Percentiles rank a stretch among this genome's conserved stretches.
Conservation (phyloP, 352 stramenopile genomes). For the Globisporangium nunn region DNA sequence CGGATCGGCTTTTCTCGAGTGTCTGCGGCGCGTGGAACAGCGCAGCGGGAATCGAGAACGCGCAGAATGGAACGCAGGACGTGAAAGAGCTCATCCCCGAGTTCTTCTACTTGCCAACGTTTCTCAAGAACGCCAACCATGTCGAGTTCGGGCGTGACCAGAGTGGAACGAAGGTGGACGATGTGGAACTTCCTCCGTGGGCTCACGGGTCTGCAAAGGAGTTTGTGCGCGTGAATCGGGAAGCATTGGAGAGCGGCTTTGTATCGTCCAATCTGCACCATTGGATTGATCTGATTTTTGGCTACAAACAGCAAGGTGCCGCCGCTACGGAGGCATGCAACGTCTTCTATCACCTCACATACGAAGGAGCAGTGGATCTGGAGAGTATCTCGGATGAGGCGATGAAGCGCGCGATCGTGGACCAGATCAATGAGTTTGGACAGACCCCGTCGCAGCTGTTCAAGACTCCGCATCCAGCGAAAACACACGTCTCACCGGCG, state of each 20-base stretch:
- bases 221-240: conserved; percentile 94
- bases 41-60: conserved; percentile 47
- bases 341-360: conserved; percentile 98
- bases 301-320: conserved; percentile 92
- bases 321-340: conserved; percentile 93
- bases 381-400: conserved; percentile 65
- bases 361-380: conserved; percentile 96
- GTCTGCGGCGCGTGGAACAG: conserved; percentile 91
- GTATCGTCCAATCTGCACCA: conserved; percentile 94
- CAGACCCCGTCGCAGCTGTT: conserved; percentile 96
- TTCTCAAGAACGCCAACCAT: conserved; percentile 94
- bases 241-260: conserved; percentile 93
- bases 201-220: conserved; percentile 88
- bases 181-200: conserved; percentile 93
- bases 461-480: conserved; percentile 61
- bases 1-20: conserved; percentile 95
- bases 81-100: conserved; percentile 99
- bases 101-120: conserved; percentile 95
- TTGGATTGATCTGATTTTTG: conserved; percentile 99
- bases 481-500: conserved; percentile 5
- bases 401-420: conserved; percentile 79
- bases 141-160: conserved; percentile 92
- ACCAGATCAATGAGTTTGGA: conserved; percentile 98
- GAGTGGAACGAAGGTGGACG: conserved; percentile 75
- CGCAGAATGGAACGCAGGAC: conserved; percentile 87